Percentiles rank a stretch among this genome's conserved stretches.
phyloP scores from a whole-genome alignment of 2,329 filamentous ascomycete species.

The Diaporthe citrichinensis region DNA sequence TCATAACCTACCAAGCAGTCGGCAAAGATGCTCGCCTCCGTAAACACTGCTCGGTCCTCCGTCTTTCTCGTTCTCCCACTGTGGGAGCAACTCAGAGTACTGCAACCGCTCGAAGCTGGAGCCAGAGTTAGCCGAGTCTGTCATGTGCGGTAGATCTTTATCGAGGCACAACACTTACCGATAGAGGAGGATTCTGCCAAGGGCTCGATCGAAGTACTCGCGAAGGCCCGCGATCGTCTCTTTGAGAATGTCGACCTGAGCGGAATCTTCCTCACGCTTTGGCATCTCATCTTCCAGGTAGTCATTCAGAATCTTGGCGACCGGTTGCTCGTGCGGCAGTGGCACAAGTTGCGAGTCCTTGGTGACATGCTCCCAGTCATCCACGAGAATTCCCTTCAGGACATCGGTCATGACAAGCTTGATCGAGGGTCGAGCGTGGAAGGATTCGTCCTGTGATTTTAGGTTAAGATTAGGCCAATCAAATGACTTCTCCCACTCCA shows the following conservation, averaged over 20 bases:
- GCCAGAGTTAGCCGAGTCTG: background rate
- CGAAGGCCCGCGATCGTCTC: slow-evolving; percentile 89
- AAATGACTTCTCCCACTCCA: background rate
- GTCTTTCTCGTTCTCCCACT: slow-evolving; percentile 77
- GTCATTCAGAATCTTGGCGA: slow-evolving; percentile 83
- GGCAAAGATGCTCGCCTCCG: slow-evolving; percentile 90
- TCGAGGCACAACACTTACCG: slow-evolving; percentile 58
- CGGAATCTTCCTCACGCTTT: slow-evolving; percentile 74
- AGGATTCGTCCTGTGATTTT: slow-evolving; percentile 82
- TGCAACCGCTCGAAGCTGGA: slow-evolving; percentile 91
- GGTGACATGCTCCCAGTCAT: slow-evolving; percentile 99
- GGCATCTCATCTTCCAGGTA: slow-evolving; percentile 80
- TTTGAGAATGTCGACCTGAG: slow-evolving; percentile 87
- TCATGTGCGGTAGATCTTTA: background rate
- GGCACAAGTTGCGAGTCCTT: slow-evolving; percentile 93
- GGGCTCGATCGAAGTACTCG: slow-evolving; percentile 93
- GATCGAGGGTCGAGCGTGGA: slow-evolving; percentile 86
- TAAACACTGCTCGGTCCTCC: slow-evolving; percentile 82
- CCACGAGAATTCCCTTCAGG: slow-evolving; percentile 92
- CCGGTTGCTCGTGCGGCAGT: slow-evolving; percentile 82
- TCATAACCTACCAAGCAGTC: slow-evolving; percentile 82
- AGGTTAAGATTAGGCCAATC: slow-evolving; percentile 3
- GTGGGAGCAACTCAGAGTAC: slow-evolving; percentile 82
- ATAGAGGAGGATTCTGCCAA: slow-evolving; percentile 92
- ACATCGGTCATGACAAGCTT: slow-evolving; percentile 89